Evolutionary conservation across 768 basidiomycete genomes (phyloP).

Genomic region (Baorangia bicolor): DNA sequence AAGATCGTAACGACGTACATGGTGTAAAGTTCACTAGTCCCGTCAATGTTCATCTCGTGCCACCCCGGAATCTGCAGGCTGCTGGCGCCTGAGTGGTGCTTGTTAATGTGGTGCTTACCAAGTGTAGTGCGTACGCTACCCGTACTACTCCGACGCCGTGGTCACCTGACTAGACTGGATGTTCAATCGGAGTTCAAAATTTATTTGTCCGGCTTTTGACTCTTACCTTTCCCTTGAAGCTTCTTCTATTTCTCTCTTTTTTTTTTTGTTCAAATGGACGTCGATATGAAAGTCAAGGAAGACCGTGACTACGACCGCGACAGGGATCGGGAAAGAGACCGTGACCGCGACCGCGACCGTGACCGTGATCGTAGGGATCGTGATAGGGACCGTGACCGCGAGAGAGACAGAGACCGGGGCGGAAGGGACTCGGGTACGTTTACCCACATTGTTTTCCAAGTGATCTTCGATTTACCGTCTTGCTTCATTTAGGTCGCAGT

Average conservation of each 20-base stretch:
- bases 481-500: constrained; percentile 40
- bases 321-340: constrained; percentile 44
- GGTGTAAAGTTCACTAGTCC: background rate
- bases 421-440: constrained; percentile 58
- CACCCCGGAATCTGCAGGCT: too few relatives aligned
- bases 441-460: background rate
- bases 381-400: constrained; percentile 41
- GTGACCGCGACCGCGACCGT: constrained; percentile 37
- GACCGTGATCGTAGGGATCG: constrained; percentile 44
- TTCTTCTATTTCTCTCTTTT: constrained; percentile 7
- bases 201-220: background rate
- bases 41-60: too few relatives aligned
- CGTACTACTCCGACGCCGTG: too few relatives aligned
- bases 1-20: background rate
- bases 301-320: constrained; percentile 65
- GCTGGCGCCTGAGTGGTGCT: background rate
- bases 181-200: constrained; percentile 24
- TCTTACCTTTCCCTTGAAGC: constrained; percentile 8
- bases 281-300: constrained; percentile 80
- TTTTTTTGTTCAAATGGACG: constrained; percentile 53
- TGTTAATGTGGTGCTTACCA: background rate
- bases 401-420: constrained; percentile 46
- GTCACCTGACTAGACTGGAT: constrained; percentile 16
- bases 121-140: too few relatives aligned
- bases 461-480: background rate